A percentile compares a stretch with the other conserved stretches of the same genome.
phyloP scores from a whole-genome alignment of 495 filamentous ascomycete genomes.

The Hyaloscypha hepaticicola region DNA sequence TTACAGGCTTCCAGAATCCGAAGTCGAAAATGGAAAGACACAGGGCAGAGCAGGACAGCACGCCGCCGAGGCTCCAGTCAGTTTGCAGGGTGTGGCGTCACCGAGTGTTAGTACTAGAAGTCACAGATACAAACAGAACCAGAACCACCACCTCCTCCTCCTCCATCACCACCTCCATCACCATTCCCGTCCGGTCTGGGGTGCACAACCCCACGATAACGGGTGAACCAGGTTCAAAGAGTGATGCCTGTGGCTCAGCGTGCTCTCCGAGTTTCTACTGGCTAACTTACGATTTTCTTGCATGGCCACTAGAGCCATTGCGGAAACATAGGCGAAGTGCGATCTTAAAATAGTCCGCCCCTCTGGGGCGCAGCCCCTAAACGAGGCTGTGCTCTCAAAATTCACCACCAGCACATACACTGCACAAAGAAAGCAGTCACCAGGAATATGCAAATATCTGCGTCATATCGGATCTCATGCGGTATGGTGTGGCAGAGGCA shows the following conservation, averaged over 20 bases:
- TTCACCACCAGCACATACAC: conserved; percentile 1
- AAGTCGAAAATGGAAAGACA: background rate
- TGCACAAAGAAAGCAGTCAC: too few relatives aligned
- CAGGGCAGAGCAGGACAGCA: background rate
- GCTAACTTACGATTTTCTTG: background rate
- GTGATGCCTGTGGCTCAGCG: background rate
- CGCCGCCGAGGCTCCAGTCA: background rate
- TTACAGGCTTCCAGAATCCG: conserved; percentile 8
- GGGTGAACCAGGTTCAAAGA: background rate
- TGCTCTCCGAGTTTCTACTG: background rate
- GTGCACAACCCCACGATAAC: background rate
- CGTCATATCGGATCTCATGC: conserved; percentile 10
- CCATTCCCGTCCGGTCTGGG: background rate
- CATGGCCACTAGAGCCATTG: background rate
- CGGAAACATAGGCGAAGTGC: conserved; percentile 1
- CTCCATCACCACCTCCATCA: background rate
- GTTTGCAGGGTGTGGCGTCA: background rate
- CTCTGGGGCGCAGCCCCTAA: background rate
- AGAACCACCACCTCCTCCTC: background rate
- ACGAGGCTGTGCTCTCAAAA: conserved; percentile 7
- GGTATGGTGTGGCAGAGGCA: background rate
- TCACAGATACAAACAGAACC: too few relatives aligned
- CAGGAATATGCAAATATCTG: conserved; percentile 10
- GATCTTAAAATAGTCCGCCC: conserved; percentile 6
- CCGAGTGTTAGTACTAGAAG: background rate